phyloP scores from a whole-genome alignment of 169 alveolate genomes.

The Perkinsus chesapeaki region DNA sequence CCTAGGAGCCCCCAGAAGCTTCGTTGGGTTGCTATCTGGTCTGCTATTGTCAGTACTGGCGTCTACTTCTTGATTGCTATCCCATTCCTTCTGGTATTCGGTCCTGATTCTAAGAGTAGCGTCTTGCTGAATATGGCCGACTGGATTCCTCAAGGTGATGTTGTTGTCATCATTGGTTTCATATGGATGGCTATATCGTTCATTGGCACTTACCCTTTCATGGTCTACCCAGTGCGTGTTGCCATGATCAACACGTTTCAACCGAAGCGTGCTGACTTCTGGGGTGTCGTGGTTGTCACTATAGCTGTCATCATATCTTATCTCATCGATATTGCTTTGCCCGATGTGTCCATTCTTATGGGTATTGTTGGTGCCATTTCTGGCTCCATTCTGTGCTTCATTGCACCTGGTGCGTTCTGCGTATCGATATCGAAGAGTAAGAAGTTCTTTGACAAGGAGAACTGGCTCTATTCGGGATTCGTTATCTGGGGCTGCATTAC shows the following conservation, averaged over 20 bases:
- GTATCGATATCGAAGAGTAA: background rate
- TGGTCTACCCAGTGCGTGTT: background rate
- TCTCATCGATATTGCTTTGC: background rate
- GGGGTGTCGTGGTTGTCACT: background rate
- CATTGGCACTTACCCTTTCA: background rate
- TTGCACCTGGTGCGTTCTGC: background rate
- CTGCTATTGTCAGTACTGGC: background rate
- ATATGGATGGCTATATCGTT: background rate
- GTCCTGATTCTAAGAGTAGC: background rate
- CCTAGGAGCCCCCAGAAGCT: background rate
- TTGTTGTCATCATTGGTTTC: background rate
- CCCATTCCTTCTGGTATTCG: background rate
- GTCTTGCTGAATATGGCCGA: background rate
- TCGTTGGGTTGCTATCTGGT: background rate
- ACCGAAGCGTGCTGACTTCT: background rate
- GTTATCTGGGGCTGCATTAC: background rate
- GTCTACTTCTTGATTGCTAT: background rate
- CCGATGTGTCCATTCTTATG: background rate
- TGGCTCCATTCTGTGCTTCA: background rate
- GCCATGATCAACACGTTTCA: background rate
- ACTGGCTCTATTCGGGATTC: background rate
- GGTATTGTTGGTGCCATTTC: background rate
- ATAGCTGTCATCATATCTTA: background rate
- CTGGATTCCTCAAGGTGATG: background rate
- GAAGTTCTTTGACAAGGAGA: background rate